Percentiles rank a stretch among this genome's conserved stretches.
These are phyloP conservation scores for Euryodendron excelsum DNA, from an alignment of 148 eudicot genomes.

Conservation along the genomic window DNA sequence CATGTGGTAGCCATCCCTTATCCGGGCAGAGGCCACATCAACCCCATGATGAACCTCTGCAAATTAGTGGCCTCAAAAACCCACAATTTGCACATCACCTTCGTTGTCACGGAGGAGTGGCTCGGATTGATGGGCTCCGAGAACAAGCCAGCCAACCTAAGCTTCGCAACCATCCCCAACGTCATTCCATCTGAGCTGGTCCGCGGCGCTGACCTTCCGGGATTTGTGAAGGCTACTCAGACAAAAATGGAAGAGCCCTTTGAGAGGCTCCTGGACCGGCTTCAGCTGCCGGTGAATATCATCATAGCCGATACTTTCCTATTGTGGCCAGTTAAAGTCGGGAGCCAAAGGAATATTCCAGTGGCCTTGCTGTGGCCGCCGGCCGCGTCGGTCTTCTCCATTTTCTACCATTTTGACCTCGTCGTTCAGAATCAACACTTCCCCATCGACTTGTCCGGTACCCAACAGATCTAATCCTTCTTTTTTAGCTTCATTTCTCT, in stretches of 20 bases:
- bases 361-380: slow-evolving; percentile 35
- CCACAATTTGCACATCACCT: background rate
- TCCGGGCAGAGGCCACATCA: slow-evolving; percentile 33
- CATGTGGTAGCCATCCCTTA: slow-evolving; percentile 26
- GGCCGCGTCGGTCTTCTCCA: slow-evolving; percentile 23
- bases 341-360: slow-evolving; percentile 20
- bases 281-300: slow-evolving; percentile 16
- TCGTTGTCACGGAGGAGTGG: slow-evolving; percentile 30
- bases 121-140: slow-evolving; percentile 13
- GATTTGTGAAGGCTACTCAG: slow-evolving; percentile 20
- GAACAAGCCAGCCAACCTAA: slow-evolving; percentile 15
- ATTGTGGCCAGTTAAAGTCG: slow-evolving; percentile 31
- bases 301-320: slow-evolving; percentile 28
- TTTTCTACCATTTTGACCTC: slow-evolving; percentile 24
- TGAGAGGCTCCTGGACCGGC: slow-evolving; percentile 24
- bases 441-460: slow-evolving; percentile 18
- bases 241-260: slow-evolving; percentile 30
- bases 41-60: slow-evolving; percentile 30
- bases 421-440: slow-evolving; percentile 21
- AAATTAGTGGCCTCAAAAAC: background rate
- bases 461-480: no score
- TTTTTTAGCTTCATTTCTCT: no score
- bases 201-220: slow-evolving; percentile 21
- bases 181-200: slow-evolving; percentile 31
- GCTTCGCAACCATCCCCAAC: slow-evolving; percentile 22